Conservation (phyloP, 2,329 filamentous ascomycete genomes). For the Albophoma yamanashiensis region DNA sequence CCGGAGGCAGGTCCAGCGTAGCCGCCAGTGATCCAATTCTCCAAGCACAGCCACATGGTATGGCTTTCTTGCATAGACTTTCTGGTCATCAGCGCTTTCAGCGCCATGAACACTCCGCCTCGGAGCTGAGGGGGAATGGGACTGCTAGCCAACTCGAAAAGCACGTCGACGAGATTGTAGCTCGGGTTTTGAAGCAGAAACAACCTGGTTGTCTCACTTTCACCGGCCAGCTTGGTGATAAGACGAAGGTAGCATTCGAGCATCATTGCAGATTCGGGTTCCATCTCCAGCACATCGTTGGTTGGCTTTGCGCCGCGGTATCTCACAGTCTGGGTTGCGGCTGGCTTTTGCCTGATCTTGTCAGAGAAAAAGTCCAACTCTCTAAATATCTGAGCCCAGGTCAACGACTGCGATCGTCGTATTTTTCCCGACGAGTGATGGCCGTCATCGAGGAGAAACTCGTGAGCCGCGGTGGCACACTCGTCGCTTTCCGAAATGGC, state of each 20-base stretch:
- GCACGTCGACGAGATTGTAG: constrained; percentile 60
- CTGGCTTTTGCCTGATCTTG: constrained; percentile 64
- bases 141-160: constrained; percentile 71
- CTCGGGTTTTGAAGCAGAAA: constrained; percentile 59
- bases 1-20: constrained; percentile 29
- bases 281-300: constrained; percentile 61
- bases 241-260: constrained; percentile 87
- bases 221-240: constrained; percentile 67
- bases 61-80: constrained; percentile 59
- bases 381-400: constrained; percentile 85
- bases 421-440: constrained; percentile 65
- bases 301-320: constrained; percentile 51
- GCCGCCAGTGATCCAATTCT: constrained; percentile 64
- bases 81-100: constrained; percentile 64
- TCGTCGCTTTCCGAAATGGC: constrained; percentile 74
- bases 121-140: constrained; percentile 66
- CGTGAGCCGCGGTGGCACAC: constrained; percentile 76
- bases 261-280: constrained; percentile 94
- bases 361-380: constrained; percentile 78
- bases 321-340: constrained; percentile 23
- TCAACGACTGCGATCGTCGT: constrained; percentile 73
- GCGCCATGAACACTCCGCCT: constrained; percentile 71
- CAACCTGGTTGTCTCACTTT: constrained; percentile 60
- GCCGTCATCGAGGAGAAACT: constrained; percentile 81
- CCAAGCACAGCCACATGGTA: constrained; percentile 69